Conservation (phyloP, 495 filamentous ascomycete genomes). For the Aspergillus affinis region DNA sequence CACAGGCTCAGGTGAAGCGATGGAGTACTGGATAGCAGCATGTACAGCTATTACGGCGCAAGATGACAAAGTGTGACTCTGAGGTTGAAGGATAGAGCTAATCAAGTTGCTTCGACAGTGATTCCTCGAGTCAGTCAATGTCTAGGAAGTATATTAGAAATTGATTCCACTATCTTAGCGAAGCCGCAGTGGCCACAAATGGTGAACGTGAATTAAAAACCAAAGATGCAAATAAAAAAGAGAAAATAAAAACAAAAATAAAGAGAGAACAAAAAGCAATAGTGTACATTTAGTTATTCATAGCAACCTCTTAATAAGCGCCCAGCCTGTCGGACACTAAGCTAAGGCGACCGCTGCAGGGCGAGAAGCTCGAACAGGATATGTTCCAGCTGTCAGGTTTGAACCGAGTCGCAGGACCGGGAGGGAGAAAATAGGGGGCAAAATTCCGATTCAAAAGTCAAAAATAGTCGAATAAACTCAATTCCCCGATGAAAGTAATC, state of each 20-base stretch:
- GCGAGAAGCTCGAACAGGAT: slow-evolving; percentile 4
- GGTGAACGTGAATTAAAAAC: no score
- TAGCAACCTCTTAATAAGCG: slow-evolving; percentile 4
- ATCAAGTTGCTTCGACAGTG: no score
- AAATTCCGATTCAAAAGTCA: no score
- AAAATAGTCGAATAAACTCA: background rate
- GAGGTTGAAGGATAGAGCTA: background rate
- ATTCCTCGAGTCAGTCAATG: background rate
- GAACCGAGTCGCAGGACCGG: background rate
- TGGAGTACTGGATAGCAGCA: no score
- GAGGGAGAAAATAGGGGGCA: background rate
- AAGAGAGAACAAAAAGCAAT: slow-evolving; percentile 1
- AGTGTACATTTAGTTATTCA: slow-evolving; percentile 5
- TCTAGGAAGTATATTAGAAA: background rate
- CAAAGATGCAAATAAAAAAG: background rate
- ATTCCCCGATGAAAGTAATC: background rate
- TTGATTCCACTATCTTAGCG: background rate
- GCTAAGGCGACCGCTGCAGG: slow-evolving; percentile 1
- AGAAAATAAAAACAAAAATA: background rate
- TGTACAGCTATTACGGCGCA: background rate
- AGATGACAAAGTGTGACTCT: background rate
- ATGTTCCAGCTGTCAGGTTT: background rate
- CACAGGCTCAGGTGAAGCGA: no score
- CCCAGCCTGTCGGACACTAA: slow-evolving; percentile 6
- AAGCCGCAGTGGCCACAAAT: no score